phyloP scores from a whole-genome alignment of 1,284 basidiomycete genomes.

The Heliocybe sulcata region DNA sequence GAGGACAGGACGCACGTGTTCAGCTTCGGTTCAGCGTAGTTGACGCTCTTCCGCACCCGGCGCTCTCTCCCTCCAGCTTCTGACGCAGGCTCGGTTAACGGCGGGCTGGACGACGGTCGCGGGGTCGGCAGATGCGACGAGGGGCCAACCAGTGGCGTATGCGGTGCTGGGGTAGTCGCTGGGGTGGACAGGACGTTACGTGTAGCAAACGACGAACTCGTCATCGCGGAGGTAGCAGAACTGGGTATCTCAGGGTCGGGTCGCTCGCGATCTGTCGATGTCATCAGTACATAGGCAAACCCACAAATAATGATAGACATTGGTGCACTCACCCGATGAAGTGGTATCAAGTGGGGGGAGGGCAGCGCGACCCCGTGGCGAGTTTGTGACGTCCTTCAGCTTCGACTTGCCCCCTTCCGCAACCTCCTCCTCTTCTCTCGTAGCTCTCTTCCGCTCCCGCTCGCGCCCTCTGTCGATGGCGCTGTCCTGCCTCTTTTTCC shows the following conservation, averaged over 20 bases:
- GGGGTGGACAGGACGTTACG: slow-evolving; percentile 35
- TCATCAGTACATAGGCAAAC: slow-evolving; percentile 7
- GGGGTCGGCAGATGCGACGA: slow-evolving; percentile 31
- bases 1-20: slow-evolving; percentile 63
- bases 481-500: slow-evolving; percentile 22
- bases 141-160: slow-evolving; percentile 15
- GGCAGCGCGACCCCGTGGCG: slow-evolving; percentile 27
- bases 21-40: slow-evolving; percentile 85
- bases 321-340: slow-evolving; percentile 19
- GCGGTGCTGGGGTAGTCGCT: slow-evolving; percentile 29
- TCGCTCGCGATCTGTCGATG: slow-evolving; percentile 25
- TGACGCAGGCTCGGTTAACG: slow-evolving; percentile 10
- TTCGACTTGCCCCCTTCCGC: slow-evolving; percentile 34
- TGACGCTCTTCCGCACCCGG: slow-evolving; percentile 72
- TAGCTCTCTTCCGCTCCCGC: slow-evolving; percentile 31
- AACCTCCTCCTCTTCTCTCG: slow-evolving; percentile 27
- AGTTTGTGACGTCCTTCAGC: slow-evolving; percentile 63
- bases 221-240: slow-evolving; percentile 17
- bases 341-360: slow-evolving; percentile 31
- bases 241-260: slow-evolving; percentile 30
- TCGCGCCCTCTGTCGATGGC: slow-evolving; percentile 20
- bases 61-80: slow-evolving; percentile 40
- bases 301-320: not conserved
- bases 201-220: slow-evolving; percentile 22
- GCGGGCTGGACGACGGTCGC: slow-evolving; percentile 41